Base-by-base conservation (phyloP, 2,329 filamentous ascomycete species). In the Ophiostoma angusticollis region DNA sequence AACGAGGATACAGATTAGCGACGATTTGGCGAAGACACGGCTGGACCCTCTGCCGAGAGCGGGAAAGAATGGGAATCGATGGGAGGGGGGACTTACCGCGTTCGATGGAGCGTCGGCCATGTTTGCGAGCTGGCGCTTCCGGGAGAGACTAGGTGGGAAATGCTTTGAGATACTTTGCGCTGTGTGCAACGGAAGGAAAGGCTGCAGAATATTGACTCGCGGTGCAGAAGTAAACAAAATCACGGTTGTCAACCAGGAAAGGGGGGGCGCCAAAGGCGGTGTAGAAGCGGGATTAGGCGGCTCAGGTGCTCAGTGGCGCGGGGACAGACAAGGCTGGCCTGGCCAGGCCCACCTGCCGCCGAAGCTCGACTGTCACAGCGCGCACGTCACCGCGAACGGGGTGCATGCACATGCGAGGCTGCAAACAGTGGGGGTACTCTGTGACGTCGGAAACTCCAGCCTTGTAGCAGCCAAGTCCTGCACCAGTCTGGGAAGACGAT, bases 51-150 rank as follows among this genome's bases (percentile, higher is more conserved):
- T 17, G 30, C 17, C 16, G 13, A 25, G 23, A 14, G 11, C 9
- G 4, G 12, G 5, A 11, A 31, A 21, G 12, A 21, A 33, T 9
- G n/a, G 12, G 5, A 19, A 12, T 17, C 28, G 14, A 22, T 9
- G 6, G 13, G 12, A 27, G 7, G 18, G n/a, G n/a, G n/a, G 16
- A 34, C 41, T 9, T 39, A 44, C 42, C 19, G 42, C 28, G 42
- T 39, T 44, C 25, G 35, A 39, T 24, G 28, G 35, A 21, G 39
- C 29, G 23, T 44, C 42, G 7, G 42, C 28, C 42, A 44, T 44
- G 17, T 8, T 44, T 34, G 37, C 36, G n/a, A 30, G 18, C 35
- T 12, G 13, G 14, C 14, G 9, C 9, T 23, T 11, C 14, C 12
- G n/a, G 9, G 11, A 18, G 12, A 14, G 9, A 17, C 9, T 14